phyloP scores from a whole-genome alignment of 169 alveolate genomes.

The Cryptosporidium viatorum region DNA sequence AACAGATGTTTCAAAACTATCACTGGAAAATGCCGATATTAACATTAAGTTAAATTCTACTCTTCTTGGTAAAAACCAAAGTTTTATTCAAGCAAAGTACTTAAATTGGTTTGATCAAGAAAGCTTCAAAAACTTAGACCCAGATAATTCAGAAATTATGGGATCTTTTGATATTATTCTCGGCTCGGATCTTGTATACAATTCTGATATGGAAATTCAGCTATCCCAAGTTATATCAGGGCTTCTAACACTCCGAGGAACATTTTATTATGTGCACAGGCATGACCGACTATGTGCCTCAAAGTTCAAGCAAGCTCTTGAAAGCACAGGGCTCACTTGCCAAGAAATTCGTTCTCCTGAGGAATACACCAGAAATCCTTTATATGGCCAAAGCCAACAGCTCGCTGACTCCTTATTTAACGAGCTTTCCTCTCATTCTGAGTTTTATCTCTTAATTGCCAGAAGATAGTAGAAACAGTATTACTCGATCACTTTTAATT shows the following conservation, averaged over 20 bases:
- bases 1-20: slow-evolving; percentile 49
- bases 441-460: slow-evolving; percentile 47
- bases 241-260: slow-evolving; percentile 20
- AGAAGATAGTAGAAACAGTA: background rate
- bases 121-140: background rate
- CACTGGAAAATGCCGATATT: slow-evolving; percentile 35
- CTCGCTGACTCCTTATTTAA: slow-evolving; percentile 37
- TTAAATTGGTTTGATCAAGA: slow-evolving; percentile 51
- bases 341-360: slow-evolving; percentile 33
- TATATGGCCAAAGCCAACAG: slow-evolving; percentile 5
- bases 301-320: slow-evolving; percentile 31
- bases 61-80: background rate
- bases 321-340: slow-evolving; percentile 3
- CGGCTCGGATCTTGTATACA: slow-evolving; percentile 58
- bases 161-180: slow-evolving; percentile 45
- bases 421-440: slow-evolving; percentile 31
- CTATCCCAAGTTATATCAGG: slow-evolving; percentile 14
- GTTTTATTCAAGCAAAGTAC: slow-evolving; percentile 29
- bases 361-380: slow-evolving; percentile 59
- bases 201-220: slow-evolving; percentile 29
- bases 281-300: slow-evolving; percentile 55
- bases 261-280: slow-evolving; percentile 45
- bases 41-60: slow-evolving; percentile 24
- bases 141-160: background rate
- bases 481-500: background rate